A percentile compares a stretch with the other conserved stretches of the same genome.
Evolutionary conservation across 164 flowering plant species (phyloP).

Genomic region (Amborella trichopoda): DNA sequence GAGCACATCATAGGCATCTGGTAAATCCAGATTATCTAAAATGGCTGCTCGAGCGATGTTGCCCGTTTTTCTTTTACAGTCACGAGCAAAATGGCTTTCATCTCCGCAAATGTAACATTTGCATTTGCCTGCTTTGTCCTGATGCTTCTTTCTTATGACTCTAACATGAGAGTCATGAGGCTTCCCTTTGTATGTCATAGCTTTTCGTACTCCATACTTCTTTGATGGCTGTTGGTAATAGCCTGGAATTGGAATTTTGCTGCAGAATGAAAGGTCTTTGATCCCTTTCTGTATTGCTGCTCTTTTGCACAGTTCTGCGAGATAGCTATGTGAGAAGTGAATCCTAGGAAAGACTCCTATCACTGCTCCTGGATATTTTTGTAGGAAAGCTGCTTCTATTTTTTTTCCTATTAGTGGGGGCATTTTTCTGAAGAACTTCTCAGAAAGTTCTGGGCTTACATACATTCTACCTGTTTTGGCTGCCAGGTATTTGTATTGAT

Average conservation of each 20-base stretch:
- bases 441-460: background rate
- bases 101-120: slow-evolving; percentile 6
- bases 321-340: background rate
- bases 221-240: background rate
- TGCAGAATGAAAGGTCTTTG: slow-evolving; percentile 6
- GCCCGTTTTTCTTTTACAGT: background rate
- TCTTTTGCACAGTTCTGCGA: slow-evolving; percentile 1
- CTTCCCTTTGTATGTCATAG: slow-evolving; percentile 6
- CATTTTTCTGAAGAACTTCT: slow-evolving; percentile 4
- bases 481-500: slow-evolving; percentile 1
- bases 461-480: slow-evolving; percentile 4
- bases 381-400: background rate
- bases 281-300: slow-evolving; percentile 3
- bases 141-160: background rate
- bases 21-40: background rate
- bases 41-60: background rate
- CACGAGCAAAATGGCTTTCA: slow-evolving; percentile 3
- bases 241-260: slow-evolving; percentile 1
- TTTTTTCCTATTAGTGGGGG: background rate
- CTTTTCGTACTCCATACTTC: background rate
- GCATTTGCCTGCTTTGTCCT: background rate
- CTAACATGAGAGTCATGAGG: slow-evolving; percentile 2
- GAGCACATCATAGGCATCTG: background rate
- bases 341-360: background rate
- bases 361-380: background rate